Conservation (phyloP, 257 asterid species). For the Lithospermum erythrorhizon region DNA sequence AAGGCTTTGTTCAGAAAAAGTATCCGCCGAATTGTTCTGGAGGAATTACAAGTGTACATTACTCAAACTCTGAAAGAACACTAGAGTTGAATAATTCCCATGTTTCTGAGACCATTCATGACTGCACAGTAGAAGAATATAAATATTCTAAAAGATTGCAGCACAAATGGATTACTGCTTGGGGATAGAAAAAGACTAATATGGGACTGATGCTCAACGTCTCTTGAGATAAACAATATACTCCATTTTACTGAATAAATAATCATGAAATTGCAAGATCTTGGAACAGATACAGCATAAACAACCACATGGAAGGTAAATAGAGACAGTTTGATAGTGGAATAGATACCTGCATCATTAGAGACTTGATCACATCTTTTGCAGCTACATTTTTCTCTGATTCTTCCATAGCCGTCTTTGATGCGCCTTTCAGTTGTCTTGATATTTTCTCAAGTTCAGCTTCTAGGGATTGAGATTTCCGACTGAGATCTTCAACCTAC, state of each 20-base stretch:
- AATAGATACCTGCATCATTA: constrained; percentile 37
- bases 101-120: too few relatives aligned
- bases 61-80: too few relatives aligned
- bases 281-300: constrained; percentile 1
- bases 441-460: constrained; percentile 47
- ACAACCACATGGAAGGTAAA: constrained; percentile 4
- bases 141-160: background rate
- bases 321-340: constrained; percentile 4
- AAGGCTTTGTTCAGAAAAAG: too few relatives aligned
- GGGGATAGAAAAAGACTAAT: background rate
- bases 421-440: constrained; percentile 31
- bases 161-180: background rate
- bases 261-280: background rate
- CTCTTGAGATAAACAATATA: background rate
- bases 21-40: too few relatives aligned
- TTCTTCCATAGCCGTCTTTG: constrained; percentile 29
- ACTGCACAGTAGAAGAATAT: too few relatives aligned
- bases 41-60: too few relatives aligned
- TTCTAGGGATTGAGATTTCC: constrained; percentile 37
- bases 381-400: constrained; percentile 42
- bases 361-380: constrained; percentile 41
- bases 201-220: background rate
- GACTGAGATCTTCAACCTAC: constrained; percentile 49
- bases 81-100: too few relatives aligned
- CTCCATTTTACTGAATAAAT: constrained; percentile 1